A percentile compares a stretch with the other conserved stretches of the same genome.
These are phyloP conservation scores for Cryptosporidium tyzzeri DNA, from an alignment of 169 alveolate genomes.

Conservation along the genomic window DNA sequence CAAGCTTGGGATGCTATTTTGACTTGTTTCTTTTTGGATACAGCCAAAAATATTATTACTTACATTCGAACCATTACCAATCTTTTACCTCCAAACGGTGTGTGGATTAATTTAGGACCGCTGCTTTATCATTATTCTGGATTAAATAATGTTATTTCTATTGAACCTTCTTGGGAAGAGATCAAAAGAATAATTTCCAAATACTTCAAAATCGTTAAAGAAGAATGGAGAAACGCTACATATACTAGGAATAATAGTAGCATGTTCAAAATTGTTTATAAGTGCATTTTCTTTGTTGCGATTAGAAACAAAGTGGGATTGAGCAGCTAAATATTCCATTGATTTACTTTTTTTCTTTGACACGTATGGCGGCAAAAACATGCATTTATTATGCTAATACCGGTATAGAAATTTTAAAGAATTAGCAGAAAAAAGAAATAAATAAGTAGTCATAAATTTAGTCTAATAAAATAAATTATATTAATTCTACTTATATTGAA, in stretches of 20 bases:
- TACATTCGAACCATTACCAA: slow-evolving; percentile 95
- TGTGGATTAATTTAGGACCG: slow-evolving; percentile 99
- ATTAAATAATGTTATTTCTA: slow-evolving; percentile 87
- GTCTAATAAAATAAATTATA: neutral
- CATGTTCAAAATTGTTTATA: slow-evolving; percentile 92
- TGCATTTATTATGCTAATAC: neutral
- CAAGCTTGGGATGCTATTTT: slow-evolving; percentile 93
- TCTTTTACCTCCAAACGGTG: slow-evolving; percentile 90
- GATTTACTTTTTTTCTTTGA: neutral
- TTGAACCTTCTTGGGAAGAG: slow-evolving; percentile 96
- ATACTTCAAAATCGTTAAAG: slow-evolving; percentile 86
- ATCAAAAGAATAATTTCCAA: slow-evolving; percentile 80
- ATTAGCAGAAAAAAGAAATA: neutral
- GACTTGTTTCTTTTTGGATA: slow-evolving; percentile 97
- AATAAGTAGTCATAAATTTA: neutral
- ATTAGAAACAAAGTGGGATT: slow-evolving; percentile 80
- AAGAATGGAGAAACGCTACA: slow-evolving; percentile 88
- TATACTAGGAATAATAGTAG: slow-evolving; percentile 89
- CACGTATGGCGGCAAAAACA: slow-evolving; percentile 16
- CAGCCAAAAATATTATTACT: slow-evolving; percentile 95
- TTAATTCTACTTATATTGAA: neutral
- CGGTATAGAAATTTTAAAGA: neutral
- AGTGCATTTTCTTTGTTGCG: slow-evolving; percentile 90
- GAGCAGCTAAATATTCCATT: neutral
- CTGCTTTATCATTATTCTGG: slow-evolving; percentile 97